phyloP scores from a whole-genome alignment of 106 monocot species.

The Triglochin maritima region DNA sequence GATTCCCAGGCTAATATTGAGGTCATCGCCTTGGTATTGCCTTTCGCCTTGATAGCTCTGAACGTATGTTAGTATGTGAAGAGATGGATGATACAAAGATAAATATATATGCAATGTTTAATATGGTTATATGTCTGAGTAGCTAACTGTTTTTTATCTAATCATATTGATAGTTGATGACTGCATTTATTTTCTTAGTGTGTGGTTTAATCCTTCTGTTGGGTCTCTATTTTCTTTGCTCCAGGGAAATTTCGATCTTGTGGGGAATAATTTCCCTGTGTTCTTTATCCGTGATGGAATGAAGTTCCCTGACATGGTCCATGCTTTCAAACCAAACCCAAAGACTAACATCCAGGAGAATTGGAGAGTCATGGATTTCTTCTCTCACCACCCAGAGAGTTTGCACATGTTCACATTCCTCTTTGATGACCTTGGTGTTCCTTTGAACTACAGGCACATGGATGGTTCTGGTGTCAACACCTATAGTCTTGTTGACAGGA shows the following conservation, averaged over 20 bases:
- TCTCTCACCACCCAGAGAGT: slow-evolving; percentile 81
- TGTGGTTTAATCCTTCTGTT: too few relatives aligned
- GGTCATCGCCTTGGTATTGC: too few relatives aligned
- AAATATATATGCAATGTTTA: too few relatives aligned
- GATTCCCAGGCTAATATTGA: too few relatives aligned
- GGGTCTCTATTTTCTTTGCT: background rate
- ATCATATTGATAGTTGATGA: too few relatives aligned
- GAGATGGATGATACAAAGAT: too few relatives aligned
- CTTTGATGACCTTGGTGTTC: slow-evolving; percentile 69
- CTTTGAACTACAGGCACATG: slow-evolving; percentile 68
- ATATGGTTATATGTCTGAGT: too few relatives aligned
- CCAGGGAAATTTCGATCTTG: slow-evolving; percentile 78
- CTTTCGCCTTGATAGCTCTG: too few relatives aligned
- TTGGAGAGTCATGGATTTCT: slow-evolving; percentile 75
- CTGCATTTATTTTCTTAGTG: too few relatives aligned
- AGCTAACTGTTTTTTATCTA: too few relatives aligned
- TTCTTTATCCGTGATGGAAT: slow-evolving; percentile 80
- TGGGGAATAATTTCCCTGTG: slow-evolving; percentile 87
- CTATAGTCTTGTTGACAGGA: slow-evolving; percentile 50
- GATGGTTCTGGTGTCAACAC: slow-evolving; percentile 80
- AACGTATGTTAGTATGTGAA: too few relatives aligned
- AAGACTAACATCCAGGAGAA: slow-evolving; percentile 70
- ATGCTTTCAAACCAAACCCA: slow-evolving; percentile 78
- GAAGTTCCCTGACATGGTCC: slow-evolving; percentile 82
- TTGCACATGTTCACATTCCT: slow-evolving; percentile 75